These are phyloP conservation scores for Blastobotrys illinoisensis DNA, from an alignment of 1,139 yeast genomes.

Conservation along the genomic window DNA sequence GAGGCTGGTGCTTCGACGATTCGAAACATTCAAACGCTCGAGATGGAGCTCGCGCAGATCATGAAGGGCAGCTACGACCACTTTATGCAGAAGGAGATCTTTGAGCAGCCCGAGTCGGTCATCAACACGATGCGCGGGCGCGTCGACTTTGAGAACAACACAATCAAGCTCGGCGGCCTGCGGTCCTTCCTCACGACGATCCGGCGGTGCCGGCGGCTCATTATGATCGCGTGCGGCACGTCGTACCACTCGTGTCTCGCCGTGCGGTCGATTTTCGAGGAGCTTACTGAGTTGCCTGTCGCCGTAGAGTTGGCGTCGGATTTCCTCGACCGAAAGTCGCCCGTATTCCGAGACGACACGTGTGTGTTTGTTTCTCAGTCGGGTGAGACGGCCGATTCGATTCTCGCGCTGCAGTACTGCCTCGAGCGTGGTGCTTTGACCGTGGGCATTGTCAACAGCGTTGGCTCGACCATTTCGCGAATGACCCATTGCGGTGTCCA, in stretches of 20 bases:
- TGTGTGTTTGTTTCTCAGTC: constrained; percentile 97
- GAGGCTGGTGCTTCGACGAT: constrained; percentile 88
- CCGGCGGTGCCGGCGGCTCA: constrained; percentile 90
- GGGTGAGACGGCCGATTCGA: constrained; percentile 99
- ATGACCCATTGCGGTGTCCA: constrained; percentile 99
- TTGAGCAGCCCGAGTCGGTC: constrained; percentile 97
- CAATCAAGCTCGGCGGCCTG: constrained; percentile 85
- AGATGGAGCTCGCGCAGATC: constrained; percentile 93
- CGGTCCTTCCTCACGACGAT: constrained; percentile 79
- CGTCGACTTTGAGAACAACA: constrained; percentile 77
- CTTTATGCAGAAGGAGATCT: constrained; percentile 98
- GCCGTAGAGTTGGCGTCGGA: constrained; percentile 96
- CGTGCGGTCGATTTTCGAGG: constrained; percentile 93
- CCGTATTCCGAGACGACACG: constrained; percentile 96
- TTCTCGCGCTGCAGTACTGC: constrained; percentile 92
- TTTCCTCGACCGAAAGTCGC: constrained; percentile 89
- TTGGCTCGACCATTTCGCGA: constrained; percentile 94
- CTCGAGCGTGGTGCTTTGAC: constrained; percentile 96
- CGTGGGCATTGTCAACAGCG: constrained; percentile 91
- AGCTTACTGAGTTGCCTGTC: constrained; percentile 93
- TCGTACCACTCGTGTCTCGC: constrained; percentile 98
- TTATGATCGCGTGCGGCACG: constrained; percentile 99
- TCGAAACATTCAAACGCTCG: constrained; percentile 93
- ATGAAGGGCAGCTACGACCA: constrained; percentile 97
- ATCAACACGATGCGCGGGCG: constrained; percentile 99